A percentile compares a stretch with the other conserved stretches of the same genome.
Evolutionary conservation across 2,329 filamentous ascomycete species (phyloP).

Genomic region (Colletotrichum phormii): DNA sequence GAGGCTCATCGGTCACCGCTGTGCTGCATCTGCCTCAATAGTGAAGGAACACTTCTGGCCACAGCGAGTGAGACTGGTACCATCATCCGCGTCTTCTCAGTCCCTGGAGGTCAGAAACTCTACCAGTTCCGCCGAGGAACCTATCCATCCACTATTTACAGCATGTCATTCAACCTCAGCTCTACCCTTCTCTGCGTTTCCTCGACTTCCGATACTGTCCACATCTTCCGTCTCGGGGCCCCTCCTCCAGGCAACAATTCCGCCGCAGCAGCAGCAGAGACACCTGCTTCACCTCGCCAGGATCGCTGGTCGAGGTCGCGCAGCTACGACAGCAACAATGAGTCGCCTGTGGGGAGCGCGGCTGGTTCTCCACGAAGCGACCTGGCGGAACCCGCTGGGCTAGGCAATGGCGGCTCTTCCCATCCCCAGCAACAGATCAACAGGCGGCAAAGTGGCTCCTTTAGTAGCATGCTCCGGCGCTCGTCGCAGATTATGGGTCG

Average conservation of each 20-base stretch:
- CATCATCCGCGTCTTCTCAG: conserved; percentile 94
- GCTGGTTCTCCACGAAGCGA: conserved; percentile 62
- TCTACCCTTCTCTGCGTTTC: conserved; percentile 95
- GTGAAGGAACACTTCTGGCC: conserved; percentile 89
- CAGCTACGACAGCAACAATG: conserved; percentile 66
- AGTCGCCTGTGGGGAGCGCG: conserved; percentile 58
- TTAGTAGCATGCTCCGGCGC: conserved; percentile 90
- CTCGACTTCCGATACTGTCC: conserved; percentile 94
- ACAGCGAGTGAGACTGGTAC: conserved; percentile 98
- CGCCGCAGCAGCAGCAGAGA: conserved; percentile 50
- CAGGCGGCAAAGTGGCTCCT: conserved; percentile 75
- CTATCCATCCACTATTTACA: conserved; percentile 95
- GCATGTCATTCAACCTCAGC: conserved; percentile 98
- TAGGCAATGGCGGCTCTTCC: conserved; percentile 39
- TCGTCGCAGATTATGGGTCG: conserved; percentile 95
- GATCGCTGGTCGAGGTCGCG: conserved; percentile 66
- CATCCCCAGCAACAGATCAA: conserved; percentile 46
- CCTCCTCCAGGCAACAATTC: conserved; percentile 51
- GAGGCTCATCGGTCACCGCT: conserved; percentile 94
- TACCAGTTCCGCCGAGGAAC: conserved; percentile 97
- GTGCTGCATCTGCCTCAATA: conserved; percentile 91
- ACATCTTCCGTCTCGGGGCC: conserved; percentile 86
- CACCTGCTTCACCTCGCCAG: conserved; percentile 54
- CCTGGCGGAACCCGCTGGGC: conserved; percentile 50
- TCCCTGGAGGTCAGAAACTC: conserved; percentile 90